Percentiles rank a stretch among this genome's conserved stretches.
Conservation (phyloP, 495 filamentous ascomycete genomes). For the Endocarpon pusillum region DNA sequence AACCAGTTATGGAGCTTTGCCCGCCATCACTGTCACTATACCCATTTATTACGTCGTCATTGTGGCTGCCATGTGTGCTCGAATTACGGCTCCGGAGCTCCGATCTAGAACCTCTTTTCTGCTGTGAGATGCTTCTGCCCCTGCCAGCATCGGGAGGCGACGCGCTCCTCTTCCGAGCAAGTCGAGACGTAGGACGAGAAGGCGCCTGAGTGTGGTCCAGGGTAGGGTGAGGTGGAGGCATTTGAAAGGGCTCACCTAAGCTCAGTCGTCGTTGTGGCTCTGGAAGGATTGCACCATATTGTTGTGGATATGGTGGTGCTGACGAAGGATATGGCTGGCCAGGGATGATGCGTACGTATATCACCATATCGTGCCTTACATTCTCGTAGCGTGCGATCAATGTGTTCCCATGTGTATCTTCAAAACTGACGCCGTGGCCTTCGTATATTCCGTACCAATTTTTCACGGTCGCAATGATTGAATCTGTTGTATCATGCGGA, state of each 20-base stretch:
- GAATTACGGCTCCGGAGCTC: constrained; percentile 49
- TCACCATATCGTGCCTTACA: constrained; percentile 70
- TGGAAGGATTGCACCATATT: constrained; percentile 2
- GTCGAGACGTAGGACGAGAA: constrained; percentile 47
- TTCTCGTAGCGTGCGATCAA: constrained; percentile 94
- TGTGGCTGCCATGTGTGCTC: constrained; percentile 46
- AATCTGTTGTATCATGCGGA: constrained; percentile 86
- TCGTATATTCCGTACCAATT: constrained; percentile 93
- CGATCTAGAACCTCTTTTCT: constrained; percentile 50
- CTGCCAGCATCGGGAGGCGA: constrained; percentile 59
- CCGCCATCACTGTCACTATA: constrained; percentile 73
- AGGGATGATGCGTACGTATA: constrained; percentile 69
- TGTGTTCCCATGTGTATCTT: constrained; percentile 69
- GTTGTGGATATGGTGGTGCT: constrained; percentile 10
- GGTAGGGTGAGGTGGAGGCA: constrained; percentile 31
- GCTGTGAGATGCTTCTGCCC: constrained; percentile 61
- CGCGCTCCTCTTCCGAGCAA: constrained; percentile 53
- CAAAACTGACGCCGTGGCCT: constrained; percentile 69
- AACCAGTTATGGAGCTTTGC: constrained; percentile 48
- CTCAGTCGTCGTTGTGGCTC: constrained; percentile 31
- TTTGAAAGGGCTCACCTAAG: constrained; percentile 38
- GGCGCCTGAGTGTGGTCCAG: constrained; percentile 38
- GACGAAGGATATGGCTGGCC: constrained; percentile 31
- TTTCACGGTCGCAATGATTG: constrained; percentile 89
- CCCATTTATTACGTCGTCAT: constrained; percentile 46